A percentile compares a stretch with the other conserved stretches of the same genome.
Conservation (phyloP, 495 filamentous ascomycete species). For the Aspergillus bridgeri region DNA sequence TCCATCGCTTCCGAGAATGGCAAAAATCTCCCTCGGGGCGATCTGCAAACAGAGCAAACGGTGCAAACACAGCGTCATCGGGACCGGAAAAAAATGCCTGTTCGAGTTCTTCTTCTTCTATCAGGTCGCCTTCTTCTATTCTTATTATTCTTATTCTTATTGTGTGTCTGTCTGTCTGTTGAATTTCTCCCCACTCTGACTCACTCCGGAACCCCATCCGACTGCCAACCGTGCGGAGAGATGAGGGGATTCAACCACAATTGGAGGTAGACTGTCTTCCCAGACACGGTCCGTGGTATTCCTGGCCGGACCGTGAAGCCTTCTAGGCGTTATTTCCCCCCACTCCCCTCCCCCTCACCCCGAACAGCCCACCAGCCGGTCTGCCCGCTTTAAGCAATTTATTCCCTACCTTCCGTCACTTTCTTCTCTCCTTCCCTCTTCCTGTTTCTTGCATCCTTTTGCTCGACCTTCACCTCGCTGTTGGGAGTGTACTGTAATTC, state of each 20-base stretch:
- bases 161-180: too few species aligned
- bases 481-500: neutral
- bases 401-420: neutral
- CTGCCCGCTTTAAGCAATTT: constrained; percentile 1
- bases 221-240: neutral
- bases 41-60: constrained; percentile 12
- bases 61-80: constrained; percentile 9
- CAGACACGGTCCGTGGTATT: neutral
- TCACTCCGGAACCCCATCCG: too few species aligned
- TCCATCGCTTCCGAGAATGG: neutral
- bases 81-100: constrained; percentile 23
- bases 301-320: neutral
- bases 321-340: neutral
- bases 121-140: neutral
- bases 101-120: constrained; percentile 4
- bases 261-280: neutral
- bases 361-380: neutral
- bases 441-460: constrained; percentile 1
- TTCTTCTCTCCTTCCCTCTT: neutral
- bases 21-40: neutral
- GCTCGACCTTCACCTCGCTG: neutral
- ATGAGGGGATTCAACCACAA: neutral
- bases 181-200: too few species aligned
- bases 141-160: too few species aligned
- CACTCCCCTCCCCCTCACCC: constrained; percentile 3